Evolutionary conservation across 305 asterid genomes (phyloP).

Genomic region (Solanum hybrid): DNA sequence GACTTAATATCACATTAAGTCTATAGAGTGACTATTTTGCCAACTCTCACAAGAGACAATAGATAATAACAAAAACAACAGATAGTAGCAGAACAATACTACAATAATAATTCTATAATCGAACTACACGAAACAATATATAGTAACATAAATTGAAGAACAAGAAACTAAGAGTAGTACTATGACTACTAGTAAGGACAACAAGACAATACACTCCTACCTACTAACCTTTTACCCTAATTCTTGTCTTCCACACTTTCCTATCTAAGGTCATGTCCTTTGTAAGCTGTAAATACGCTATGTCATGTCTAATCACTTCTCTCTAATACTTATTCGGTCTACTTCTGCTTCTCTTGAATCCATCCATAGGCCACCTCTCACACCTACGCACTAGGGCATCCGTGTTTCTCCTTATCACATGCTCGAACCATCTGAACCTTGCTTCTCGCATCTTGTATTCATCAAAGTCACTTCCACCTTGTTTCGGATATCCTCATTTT

Average conservation of each 20-base stretch:
- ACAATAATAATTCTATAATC: not conserved
- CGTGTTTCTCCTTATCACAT: not conserved
- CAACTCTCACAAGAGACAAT: too few relatives aligned
- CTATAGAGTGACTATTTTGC: too few relatives aligned
- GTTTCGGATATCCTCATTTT: not conserved
- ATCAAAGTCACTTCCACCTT: not conserved
- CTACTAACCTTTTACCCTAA: not conserved
- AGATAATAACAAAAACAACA: not conserved
- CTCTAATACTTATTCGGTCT: not conserved
- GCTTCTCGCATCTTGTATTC: not conserved
- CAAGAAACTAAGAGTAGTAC: not conserved
- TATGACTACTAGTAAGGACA: not conserved
- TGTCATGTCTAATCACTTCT: not conserved
- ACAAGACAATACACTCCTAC: not conserved
- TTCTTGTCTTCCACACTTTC: not conserved
- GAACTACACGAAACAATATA: not conserved
- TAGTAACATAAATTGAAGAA: too few relatives aligned
- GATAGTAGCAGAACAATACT: not conserved
- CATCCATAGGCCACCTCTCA: not conserved
- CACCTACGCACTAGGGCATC: not conserved
- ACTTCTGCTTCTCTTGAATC: not conserved
- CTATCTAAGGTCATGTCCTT: not conserved
- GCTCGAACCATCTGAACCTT: not conserved
- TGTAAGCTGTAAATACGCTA: not conserved
- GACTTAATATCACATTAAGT: too few relatives aligned